Conservation (phyloP, 2,329 filamentous ascomycete species). For the Colletotrichum karsti region DNA sequence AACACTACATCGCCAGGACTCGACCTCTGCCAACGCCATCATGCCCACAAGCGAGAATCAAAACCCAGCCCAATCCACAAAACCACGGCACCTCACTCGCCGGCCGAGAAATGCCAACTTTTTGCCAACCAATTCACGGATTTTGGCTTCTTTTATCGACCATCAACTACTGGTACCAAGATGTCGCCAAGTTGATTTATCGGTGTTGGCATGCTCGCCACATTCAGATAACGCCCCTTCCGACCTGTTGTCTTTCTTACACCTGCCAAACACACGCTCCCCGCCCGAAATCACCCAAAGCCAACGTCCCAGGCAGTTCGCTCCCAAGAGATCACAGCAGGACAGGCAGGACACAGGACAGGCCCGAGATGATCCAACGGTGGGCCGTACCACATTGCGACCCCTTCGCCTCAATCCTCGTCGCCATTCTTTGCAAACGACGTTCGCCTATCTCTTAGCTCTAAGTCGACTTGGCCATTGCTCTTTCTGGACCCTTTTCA, state of each 20-base stretch:
- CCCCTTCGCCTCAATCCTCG: neutral
- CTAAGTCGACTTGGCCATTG: neutral
- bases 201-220: constrained; percentile 25
- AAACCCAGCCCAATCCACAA: constrained; percentile 8
- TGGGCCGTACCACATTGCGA: neutral
- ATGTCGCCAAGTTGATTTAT: constrained; percentile 25
- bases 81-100: constrained; percentile 14
- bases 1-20: constrained; percentile 7
- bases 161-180: constrained; percentile 25
- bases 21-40: neutral
- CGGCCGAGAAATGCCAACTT: constrained; percentile 26
- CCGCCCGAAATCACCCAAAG: neutral
- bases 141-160: constrained; percentile 23
- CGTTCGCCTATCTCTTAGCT: constrained; percentile 22
- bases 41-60: constrained; percentile 1
- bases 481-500: neutral
- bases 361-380: neutral
- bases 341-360: neutral
- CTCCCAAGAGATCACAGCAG: neutral
- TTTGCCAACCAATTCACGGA: constrained; percentile 17
- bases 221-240: constrained; percentile 7
- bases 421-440: neutral
- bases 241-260: neutral
- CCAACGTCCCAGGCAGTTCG: neutral
- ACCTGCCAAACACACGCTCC: neutral